A percentile compares a stretch with the other conserved stretches of the same genome.
phyloP scores from a whole-genome alignment of 2,329 filamentous ascomycete species.

The Penicillium sp. region DNA sequence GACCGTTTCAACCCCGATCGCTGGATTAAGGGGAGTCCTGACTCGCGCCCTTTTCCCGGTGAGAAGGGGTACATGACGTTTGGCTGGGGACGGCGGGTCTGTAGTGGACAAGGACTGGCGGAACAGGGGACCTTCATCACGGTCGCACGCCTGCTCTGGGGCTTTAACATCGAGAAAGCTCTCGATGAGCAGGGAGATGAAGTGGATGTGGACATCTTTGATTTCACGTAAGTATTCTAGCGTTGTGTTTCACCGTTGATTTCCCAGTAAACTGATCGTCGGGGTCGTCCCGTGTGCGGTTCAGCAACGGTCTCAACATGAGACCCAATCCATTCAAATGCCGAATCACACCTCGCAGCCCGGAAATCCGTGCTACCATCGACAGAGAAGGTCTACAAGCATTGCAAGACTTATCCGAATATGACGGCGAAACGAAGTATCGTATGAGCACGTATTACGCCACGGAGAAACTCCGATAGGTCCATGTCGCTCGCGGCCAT shows the following conservation, averaged over 20 bases:
- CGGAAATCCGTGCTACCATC: conserved; percentile 53
- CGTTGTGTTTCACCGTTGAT: conserved; percentile 3
- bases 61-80: conserved; percentile 58
- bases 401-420: conserved; percentile 52
- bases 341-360: conserved; percentile 52
- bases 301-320: conserved; percentile 60
- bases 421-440: conserved; percentile 60
- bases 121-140: conserved; percentile 63
- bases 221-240: conserved; percentile 50
- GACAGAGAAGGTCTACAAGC: conserved; percentile 56
- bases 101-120: conserved; percentile 56
- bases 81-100: conserved; percentile 58
- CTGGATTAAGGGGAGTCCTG: conserved; percentile 41
- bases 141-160: conserved; percentile 59
- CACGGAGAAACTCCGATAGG: conserved; percentile 16
- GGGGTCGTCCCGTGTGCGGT: not conserved
- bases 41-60: conserved; percentile 49
- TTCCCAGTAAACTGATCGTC: conserved; percentile 7
- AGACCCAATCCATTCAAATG: conserved; percentile 58
- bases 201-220: conserved; percentile 58
- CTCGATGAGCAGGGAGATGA: conserved; percentile 45
- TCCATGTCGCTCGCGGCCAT: not conserved
- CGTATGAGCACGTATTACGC: conserved; percentile 57
- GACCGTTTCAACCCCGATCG: conserved; percentile 32
- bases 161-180: conserved; percentile 52